Evolutionary conservation across 2,329 filamentous ascomycete species (phyloP), one percentile per base, ranked within the genome.

Genomic region (Talaromyces funiculosus): DNA sequence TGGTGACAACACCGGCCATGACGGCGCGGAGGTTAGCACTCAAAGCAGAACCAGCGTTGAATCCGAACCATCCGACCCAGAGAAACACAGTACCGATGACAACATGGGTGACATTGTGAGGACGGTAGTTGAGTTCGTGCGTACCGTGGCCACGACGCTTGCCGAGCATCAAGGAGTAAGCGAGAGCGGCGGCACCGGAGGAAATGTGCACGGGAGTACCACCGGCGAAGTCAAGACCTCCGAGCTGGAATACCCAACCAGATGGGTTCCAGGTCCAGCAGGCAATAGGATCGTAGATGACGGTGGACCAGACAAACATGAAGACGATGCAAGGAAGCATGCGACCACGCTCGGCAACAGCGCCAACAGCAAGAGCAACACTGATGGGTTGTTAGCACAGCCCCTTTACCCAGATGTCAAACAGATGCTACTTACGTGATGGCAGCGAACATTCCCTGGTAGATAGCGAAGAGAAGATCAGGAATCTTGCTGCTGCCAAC

Each of bases 51-150:
- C 91, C 91, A 54, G 90, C 90, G 69, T 96, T 96, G 85, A 96
- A 96, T 53, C 92, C 92, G 70, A 96, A 95, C 92, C 91, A 96
- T 58, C 92, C 92, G 16, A 96, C 89, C 91, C 92, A 96, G 16
- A 96, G 86, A 77, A 96, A 96, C 51, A 96, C 90, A 3, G 92
- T 96, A 31, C 92, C 92, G 60, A 95, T 89, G 57, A 96, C 90
- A 67, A 96, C 92, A 73, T 95, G 90, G 3, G 91, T 94, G 51
- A 95, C 90, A 69, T 96, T 96, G 79, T 96, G 92, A 9, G 92
- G 92, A 55, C 92, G 88, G 75, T 93, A 96, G 78, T 95, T 95
- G 68, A 96, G 81, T 73, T 93, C 90, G 71, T 92, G 88, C 29
- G 90, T 95, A 54, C 90, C 90, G 72, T 95, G 90, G 22, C 91